phyloP scores from a whole-genome alignment of 1,139 yeast genomes.

The Pichia sp. region DNA sequence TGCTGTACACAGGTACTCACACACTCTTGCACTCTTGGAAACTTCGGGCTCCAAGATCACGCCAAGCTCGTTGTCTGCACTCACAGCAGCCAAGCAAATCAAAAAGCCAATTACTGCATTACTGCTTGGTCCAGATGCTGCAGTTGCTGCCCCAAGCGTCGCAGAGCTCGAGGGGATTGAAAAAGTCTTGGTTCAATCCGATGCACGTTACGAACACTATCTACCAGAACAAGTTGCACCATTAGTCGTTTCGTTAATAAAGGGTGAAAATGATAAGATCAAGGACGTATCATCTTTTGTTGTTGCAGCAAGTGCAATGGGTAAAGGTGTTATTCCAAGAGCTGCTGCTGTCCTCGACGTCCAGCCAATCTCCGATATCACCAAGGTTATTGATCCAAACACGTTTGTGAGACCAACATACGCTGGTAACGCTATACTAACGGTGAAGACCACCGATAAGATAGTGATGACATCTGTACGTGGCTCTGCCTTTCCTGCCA shows the following conservation, averaged over 20 bases:
- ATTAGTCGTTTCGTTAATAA: constrained; percentile 44
- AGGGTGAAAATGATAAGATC: constrained; percentile 42
- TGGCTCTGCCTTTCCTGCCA: constrained; percentile 77
- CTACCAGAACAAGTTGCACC: constrained; percentile 69
- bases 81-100: constrained; percentile 60
- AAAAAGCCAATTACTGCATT: constrained; percentile 65
- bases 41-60: constrained; percentile 49
- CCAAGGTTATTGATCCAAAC: constrained; percentile 52
- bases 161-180: constrained; percentile 39
- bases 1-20: constrained; percentile 6
- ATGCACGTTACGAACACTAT: constrained; percentile 48
- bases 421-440: constrained; percentile 90
- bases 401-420: constrained; percentile 91
- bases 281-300: constrained; percentile 65
- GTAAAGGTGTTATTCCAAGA: constrained; percentile 84
- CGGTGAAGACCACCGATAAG: constrained; percentile 68
- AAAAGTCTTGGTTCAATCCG: constrained; percentile 50
- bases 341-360: constrained; percentile 78
- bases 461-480: constrained; percentile 71
- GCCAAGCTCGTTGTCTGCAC: constrained; percentile 63
- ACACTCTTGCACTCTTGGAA: constrained; percentile 73
- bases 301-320: constrained; percentile 78
- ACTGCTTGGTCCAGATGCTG: constrained; percentile 52
- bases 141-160: constrained; percentile 37
- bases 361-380: constrained; percentile 84